A percentile compares a stretch with the other conserved stretches of the same genome.
These are phyloP conservation scores for Yamadazyma atlantica DNA, from an alignment of 1,139 yeast species.

Conservation along the genomic window DNA sequence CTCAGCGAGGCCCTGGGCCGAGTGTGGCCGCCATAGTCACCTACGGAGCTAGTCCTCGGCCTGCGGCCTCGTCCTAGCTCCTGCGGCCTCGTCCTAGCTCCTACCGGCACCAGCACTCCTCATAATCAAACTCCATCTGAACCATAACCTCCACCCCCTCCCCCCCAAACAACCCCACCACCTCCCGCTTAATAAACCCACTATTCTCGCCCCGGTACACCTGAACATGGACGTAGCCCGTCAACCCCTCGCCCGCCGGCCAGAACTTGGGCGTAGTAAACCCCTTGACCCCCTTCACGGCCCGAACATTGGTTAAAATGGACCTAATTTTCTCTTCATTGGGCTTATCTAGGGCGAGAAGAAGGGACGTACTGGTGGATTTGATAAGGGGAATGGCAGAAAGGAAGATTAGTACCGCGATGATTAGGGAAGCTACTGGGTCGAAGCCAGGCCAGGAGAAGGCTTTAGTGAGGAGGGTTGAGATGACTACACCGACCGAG, in stretches of 20 bases:
- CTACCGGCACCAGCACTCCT: conserved; percentile 71
- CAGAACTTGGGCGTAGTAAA: conserved; percentile 90
- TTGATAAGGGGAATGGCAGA: conserved; percentile 83
- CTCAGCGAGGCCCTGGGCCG: too few relatives aligned
- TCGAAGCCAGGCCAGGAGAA: conserved; percentile 72
- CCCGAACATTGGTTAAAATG: conserved; percentile 63
- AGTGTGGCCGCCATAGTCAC: too few relatives aligned
- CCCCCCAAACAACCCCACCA: conserved; percentile 44
- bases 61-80: too few relatives aligned
- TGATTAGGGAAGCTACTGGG: conserved; percentile 86
- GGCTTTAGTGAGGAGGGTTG: conserved; percentile 66
- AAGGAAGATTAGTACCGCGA: conserved; percentile 73
- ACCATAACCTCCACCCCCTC: conserved; percentile 50
- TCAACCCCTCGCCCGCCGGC: conserved; percentile 50
- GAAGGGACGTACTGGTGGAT: conserved; percentile 74
- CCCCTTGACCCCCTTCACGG: conserved; percentile 77
- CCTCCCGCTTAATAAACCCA: conserved; percentile 58
- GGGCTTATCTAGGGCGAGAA: conserved; percentile 57
- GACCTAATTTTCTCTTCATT: conserved; percentile 61
- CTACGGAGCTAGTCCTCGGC: too few relatives aligned
- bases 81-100: too few relatives aligned
- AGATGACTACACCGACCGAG: conserved; percentile 90
- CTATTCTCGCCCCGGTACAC: conserved; percentile 67
- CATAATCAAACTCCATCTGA: conserved; percentile 60
- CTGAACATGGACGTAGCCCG: conserved; percentile 70